Base-by-base conservation (phyloP, 2,329 filamentous ascomycete genomes). In the Botryotinia narcissicola region DNA sequence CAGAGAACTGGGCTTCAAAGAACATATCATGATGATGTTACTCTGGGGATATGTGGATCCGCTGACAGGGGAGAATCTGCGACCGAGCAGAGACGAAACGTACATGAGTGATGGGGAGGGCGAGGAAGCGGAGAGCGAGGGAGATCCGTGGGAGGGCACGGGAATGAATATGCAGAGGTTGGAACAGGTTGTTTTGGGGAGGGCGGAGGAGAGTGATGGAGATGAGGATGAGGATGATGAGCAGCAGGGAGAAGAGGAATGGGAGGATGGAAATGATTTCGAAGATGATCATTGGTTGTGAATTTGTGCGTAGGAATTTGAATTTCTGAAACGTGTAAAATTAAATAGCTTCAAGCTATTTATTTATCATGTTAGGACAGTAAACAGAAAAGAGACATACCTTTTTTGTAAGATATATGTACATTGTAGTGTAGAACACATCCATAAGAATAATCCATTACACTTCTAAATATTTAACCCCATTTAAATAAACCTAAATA, bases 1-100 rank as follows among this genome's bases (percentile, higher is more conserved):
- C 25, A 83, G 91, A 25, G 80, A 84, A 0, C 79, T 92, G 48
- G 75, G 84, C 35, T 80, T 93, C n/a, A 84, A 90, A 72, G 75
- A 83, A 20, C 84, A 87, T 77, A 83, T 90, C 64, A 77, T 86
- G 22, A 83, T 86, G 73, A 90, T 92, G 85, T 84, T 90, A 76
- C 75, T 88, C 25, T 93, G 88, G 84, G 92, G 92, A 0, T 87
- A 87, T 78, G 82, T 91, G 42, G 85, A 92, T 80, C 85, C 84
- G 70, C 67, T 79, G 7, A 88, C 84, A 1, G 85, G 87, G 67
- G 80, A 83, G 75, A 86, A 89, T 79, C 78, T 88, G 8, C 83
- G 85, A 0, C 86, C 88, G 3, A 83, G 81, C 16, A 80, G 84
- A 68, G 84, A 86, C 67, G 85, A 89, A 78, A 83, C 86, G 76